Evolutionary conservation across 768 basidiomycete genomes (phyloP).

Genomic region (Auricularia heimuer): DNA sequence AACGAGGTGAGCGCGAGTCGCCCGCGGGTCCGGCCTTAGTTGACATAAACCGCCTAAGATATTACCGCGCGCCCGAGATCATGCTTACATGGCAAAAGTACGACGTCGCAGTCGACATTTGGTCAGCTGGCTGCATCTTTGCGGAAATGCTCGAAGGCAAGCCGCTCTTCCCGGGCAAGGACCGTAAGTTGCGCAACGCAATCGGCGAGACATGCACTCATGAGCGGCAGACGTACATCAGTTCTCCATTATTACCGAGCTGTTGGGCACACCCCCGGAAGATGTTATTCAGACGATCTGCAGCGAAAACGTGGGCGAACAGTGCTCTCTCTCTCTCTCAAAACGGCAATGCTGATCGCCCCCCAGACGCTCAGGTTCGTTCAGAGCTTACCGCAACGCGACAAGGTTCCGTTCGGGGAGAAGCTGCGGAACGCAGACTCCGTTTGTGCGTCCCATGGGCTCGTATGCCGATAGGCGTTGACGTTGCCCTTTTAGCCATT

Average conservation of each 20-base stretch:
- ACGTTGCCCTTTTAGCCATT: conserved; percentile 44
- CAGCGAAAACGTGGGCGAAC: conserved; percentile 72
- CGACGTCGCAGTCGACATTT: conserved; percentile 98
- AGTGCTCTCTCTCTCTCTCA: neutral
- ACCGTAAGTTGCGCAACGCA: conserved; percentile 57
- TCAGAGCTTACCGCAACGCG: conserved; percentile 92
- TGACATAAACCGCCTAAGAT: conserved; percentile 20
- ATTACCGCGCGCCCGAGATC: conserved; percentile 98
- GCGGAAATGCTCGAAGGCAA: conserved; percentile 99
- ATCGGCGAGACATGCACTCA: neutral
- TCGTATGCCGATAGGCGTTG: neutral
- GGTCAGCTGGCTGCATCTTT: conserved; percentile 99
- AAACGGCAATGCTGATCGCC: conserved; percentile 2
- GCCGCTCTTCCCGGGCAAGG: conserved; percentile 97
- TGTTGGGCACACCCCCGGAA: conserved; percentile 96
- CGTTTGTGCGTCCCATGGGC: conserved; percentile 45
- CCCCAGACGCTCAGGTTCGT: conserved; percentile 91
- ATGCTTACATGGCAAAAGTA: conserved; percentile 99
- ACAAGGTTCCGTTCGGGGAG: conserved; percentile 89
- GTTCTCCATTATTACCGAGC: conserved; percentile 98
- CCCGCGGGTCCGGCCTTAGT: neutral
- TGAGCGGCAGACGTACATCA: conserved; percentile 85
- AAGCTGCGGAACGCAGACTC: conserved; percentile 85
- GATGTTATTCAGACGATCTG: conserved; percentile 99
- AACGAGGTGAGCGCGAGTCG: conserved; percentile 39